phyloP scores from a whole-genome alignment of 176 grass and related monocot genomes.

The Rhynchospora tenuis region DNA sequence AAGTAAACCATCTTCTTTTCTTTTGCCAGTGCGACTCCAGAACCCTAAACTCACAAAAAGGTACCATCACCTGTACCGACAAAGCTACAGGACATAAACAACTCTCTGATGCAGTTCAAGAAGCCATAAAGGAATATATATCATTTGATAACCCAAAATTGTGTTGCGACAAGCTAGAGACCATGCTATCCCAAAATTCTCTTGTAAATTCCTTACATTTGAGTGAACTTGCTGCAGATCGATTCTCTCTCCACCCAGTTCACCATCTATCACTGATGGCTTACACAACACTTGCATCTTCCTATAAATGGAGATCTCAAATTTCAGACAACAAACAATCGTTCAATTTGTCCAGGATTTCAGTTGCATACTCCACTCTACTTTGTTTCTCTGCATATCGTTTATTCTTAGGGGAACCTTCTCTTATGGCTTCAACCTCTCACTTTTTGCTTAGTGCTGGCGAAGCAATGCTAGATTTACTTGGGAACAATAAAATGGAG shows the following conservation, averaged over 20 bases:
- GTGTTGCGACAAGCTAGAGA: conserved; percentile 71
- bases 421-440: conserved; percentile 44
- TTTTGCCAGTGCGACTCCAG: conserved; percentile 40
- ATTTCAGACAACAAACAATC: conserved; percentile 20
- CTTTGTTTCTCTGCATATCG: conserved; percentile 49
- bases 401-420: conserved; percentile 66
- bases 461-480: conserved; percentile 47
- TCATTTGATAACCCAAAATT: conserved; percentile 50
- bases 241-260: conserved; percentile 52
- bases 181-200: conserved; percentile 49
- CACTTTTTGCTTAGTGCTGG: conserved; percentile 60
- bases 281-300: conserved; percentile 72
- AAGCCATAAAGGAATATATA: conserved; percentile 60
- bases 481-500: conserved; percentile 28
- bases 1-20: neutral
- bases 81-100: conserved; percentile 25
- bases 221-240: conserved; percentile 25
- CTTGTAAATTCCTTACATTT: conserved; percentile 14
- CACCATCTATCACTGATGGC: conserved; percentile 56
- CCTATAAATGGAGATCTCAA: conserved; percentile 43
- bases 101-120: conserved; percentile 45
- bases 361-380: conserved; percentile 64
- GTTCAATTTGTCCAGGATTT: conserved; percentile 48
- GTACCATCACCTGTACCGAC: conserved; percentile 18
- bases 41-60: conserved; percentile 36